Conservation (phyloP, 495 filamentous ascomycete species). For the Neurospora sp. region DNA sequence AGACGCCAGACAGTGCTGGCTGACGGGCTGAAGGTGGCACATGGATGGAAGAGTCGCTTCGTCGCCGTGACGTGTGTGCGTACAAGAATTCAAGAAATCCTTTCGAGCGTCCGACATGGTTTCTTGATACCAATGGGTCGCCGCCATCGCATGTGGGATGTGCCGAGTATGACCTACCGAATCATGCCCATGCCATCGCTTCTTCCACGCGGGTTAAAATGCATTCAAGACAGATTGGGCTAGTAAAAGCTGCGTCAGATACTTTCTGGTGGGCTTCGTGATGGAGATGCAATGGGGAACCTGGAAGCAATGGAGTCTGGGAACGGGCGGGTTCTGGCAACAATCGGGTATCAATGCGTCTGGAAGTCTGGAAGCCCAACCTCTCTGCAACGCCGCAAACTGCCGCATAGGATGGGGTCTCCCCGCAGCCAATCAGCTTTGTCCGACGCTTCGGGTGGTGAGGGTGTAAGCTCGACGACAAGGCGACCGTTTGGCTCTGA, state of each 20-base stretch:
- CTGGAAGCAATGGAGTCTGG: slow-evolving; percentile 10
- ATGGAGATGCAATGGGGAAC: background rate
- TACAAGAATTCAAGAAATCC: background rate
- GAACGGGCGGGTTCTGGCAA: slow-evolving; percentile 6
- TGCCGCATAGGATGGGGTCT: slow-evolving; percentile 2
- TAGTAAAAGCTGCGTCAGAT: slow-evolving; percentile 6
- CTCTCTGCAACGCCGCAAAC: slow-evolving; percentile 1
- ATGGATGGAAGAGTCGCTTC: background rate
- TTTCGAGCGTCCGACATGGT: background rate
- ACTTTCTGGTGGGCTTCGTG: background rate
- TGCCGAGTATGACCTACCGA: slow-evolving; percentile 7
- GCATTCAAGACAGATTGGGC: slow-evolving; percentile 8
- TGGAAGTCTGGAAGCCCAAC: slow-evolving; percentile 14
- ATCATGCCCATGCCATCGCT: slow-evolving; percentile 1
- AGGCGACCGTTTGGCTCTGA: slow-evolving; percentile 4
- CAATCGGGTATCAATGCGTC: slow-evolving; percentile 29
- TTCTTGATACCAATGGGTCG: background rate
- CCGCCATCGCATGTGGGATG: background rate
- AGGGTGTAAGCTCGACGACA: background rate
- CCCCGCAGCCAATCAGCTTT: slow-evolving; percentile 16
- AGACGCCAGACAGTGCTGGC: background rate
- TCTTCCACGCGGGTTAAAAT: background rate
- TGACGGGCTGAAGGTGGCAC: background rate
- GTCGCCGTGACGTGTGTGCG: background rate
- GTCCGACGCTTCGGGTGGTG: background rate